These are phyloP conservation scores for Allium cepa DNA, from an alignment of 106 monocot species.

Conservation along the genomic window DNA sequence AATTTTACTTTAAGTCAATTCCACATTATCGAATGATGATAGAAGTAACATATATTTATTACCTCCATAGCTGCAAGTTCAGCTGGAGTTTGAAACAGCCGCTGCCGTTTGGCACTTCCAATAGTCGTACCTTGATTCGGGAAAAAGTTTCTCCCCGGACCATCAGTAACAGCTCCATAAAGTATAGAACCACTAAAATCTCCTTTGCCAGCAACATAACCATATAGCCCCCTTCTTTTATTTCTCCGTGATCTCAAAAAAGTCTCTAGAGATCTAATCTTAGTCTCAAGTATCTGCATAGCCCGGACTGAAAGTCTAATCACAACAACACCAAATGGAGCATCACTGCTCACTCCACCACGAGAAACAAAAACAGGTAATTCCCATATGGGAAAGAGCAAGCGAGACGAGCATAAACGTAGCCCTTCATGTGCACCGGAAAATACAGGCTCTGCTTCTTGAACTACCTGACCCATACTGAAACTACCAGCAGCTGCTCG, in stretches of 20 bases:
- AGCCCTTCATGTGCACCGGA: conserved; percentile 97
- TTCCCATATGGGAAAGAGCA: conserved; percentile 94
- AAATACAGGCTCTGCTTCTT: conserved; percentile 88
- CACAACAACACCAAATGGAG: conserved; percentile 32
- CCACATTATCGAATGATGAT: neutral
- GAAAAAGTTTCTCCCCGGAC: conserved; percentile 26
- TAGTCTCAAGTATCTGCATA: conserved; percentile 76
- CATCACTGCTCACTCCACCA: conserved; percentile 28
- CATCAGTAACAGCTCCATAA: conserved; percentile 41
- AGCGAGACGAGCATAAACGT: conserved; percentile 84
- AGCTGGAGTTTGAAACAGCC: conserved; percentile 49
- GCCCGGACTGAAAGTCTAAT: conserved; percentile 57
- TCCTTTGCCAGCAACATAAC: conserved; percentile 78
- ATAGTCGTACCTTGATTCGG: conserved; percentile 15
- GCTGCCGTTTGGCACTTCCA: conserved; percentile 52
- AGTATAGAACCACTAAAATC: conserved; percentile 77
- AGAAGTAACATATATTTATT: neutral
- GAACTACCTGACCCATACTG: conserved; percentile 98
- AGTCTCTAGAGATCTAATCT: conserved; percentile 72
- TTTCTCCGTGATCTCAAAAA: conserved; percentile 88
- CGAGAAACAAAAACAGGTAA: conserved; percentile 60
- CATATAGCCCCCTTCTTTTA: conserved; percentile 94
- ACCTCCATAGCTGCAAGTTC: conserved; percentile 99
- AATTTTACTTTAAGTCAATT: neutral
- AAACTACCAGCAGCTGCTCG: conserved; percentile 74